A percentile compares a stretch with the other conserved stretches of the same genome.
Evolutionary conservation across 129 eudicot species (phyloP).

Genomic region (Daucus carota): DH1_v3.0 NC_030384.2:48325001-48325500

Average conservation of each 20-base stretch:
- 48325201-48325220: conserved; percentile 65
- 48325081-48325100: not conserved
- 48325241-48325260: conserved; percentile 64
- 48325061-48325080: not conserved
- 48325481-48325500: too few relatives aligned
- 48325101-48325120: conserved; percentile 8
- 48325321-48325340: not conserved
- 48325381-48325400: not conserved
- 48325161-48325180: conserved; percentile 72
- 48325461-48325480: not conserved
- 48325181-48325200: conserved; percentile 74
- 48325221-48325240: conserved; percentile 59
- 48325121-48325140: conserved; percentile 30
- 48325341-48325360: not conserved
- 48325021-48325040: not conserved
- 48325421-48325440: not conserved
- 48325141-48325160: conserved; percentile 46
- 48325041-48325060: not conserved
- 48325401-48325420: not conserved
- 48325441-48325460: not conserved
- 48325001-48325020: not conserved
- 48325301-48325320: not conserved
- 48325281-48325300: not conserved
- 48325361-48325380: not conserved
- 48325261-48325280: conserved; percentile 32